These are phyloP conservation scores for Hortiboletus campestris DNA, from an alignment of 768 basidiomycete genomes.

Conservation along the genomic window DNA sequence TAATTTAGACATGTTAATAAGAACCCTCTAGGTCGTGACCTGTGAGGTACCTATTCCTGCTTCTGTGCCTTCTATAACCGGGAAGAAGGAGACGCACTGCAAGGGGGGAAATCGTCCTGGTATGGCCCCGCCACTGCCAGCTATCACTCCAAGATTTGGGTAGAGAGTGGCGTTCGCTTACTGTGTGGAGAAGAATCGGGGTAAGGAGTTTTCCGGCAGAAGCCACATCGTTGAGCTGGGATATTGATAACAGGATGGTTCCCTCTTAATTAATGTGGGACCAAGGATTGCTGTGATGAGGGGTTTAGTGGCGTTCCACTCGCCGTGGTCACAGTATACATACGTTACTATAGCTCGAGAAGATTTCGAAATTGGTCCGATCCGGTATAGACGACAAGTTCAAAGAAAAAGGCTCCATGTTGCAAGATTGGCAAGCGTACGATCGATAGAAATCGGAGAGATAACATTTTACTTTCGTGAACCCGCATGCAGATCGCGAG, in stretches of 20 bases:
- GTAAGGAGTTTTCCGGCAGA: neutral
- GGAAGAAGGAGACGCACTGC: neutral
- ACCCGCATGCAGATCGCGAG: neutral
- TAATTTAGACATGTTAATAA: slow-evolving; percentile 5
- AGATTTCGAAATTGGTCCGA: neutral
- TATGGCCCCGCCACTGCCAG: neutral
- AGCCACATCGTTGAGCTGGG: neutral
- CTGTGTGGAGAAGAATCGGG: slow-evolving; percentile 1
- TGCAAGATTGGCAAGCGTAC: neutral
- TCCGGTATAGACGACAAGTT: neutral
- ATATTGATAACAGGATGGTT: too few relatives aligned
- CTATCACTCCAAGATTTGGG: neutral
- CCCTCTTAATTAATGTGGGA: too few relatives aligned
- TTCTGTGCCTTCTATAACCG: neutral
- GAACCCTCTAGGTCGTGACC: neutral
- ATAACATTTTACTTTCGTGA: neutral
- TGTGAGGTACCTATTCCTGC: neutral
- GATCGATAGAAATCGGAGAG: slow-evolving; percentile 3
- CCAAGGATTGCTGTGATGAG: too few relatives aligned
- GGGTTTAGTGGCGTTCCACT: neutral
- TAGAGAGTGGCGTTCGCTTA: neutral
- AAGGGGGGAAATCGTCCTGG: neutral
- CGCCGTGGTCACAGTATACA: neutral
- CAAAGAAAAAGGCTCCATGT: neutral
- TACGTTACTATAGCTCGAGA: neutral